A percentile compares a stretch with the other conserved stretches of the same genome.
These are phyloP conservation scores for Leptographium radiaticola DNA, from an alignment of 2,329 filamentous ascomycete genomes.

Conservation along the genomic window DNA sequence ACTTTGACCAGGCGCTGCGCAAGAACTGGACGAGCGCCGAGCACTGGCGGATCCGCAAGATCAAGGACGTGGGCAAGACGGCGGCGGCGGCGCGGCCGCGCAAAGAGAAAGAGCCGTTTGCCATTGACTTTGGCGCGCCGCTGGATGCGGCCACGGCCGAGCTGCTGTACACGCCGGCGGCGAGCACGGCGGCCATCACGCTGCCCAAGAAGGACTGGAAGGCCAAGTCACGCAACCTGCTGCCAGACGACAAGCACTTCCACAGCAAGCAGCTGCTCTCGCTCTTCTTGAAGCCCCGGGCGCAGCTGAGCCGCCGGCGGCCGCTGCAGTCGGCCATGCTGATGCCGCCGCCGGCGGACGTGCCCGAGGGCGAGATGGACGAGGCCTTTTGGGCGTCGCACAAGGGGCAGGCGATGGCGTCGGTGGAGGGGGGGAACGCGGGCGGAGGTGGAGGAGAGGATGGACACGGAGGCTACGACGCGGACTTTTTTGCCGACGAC, in stretches of 20 bases:
- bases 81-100: constrained; percentile 38
- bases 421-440: constrained; percentile 14
- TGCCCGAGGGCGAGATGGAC: constrained; percentile 68
- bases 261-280: constrained; percentile 82
- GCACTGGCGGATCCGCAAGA: constrained; percentile 92
- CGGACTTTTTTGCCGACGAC: constrained; percentile 94
- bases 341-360: constrained; percentile 18
- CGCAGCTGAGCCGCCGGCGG: constrained; percentile 59
- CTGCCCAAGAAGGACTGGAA: constrained; percentile 92
- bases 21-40: constrained; percentile 99
- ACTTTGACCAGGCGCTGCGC: constrained; percentile 90
- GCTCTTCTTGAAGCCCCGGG: constrained; percentile 90
- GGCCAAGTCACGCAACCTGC: constrained; percentile 79
- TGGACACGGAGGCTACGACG: constrained; percentile 68
- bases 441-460: constrained; percentile 36
- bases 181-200: constrained; percentile 68
- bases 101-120: constrained; percentile 94
- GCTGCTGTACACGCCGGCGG: constrained; percentile 66
- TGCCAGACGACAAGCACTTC: constrained; percentile 97
- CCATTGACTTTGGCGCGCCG: constrained; percentile 76
- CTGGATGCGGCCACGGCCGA: constrained; percentile 61
- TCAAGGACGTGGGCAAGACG: constrained; percentile 49
- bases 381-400: constrained; percentile 88
- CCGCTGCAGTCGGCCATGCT: constrained; percentile 27
- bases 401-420: constrained; percentile 33